These are phyloP conservation scores for Colletotrichum shisoi DNA, from an alignment of 2,329 filamentous ascomycete species.

Conservation along the genomic window DNA sequence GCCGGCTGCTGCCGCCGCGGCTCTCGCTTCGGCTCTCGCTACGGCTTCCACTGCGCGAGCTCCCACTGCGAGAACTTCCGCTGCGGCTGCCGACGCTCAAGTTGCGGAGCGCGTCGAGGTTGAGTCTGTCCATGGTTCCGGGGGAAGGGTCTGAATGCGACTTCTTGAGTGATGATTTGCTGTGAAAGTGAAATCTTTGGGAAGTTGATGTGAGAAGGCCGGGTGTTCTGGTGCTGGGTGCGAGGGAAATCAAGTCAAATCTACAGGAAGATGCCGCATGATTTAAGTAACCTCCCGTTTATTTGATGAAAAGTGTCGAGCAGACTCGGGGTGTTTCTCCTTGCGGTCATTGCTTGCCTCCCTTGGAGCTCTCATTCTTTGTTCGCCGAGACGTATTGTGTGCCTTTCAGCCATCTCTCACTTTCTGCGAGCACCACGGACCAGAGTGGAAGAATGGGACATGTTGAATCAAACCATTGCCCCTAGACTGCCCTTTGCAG, in stretches of 20 bases:
- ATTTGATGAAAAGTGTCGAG: not conserved
- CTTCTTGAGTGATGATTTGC: too few relatives aligned
- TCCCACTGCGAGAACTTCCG: not conserved
- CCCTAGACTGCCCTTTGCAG: not conserved
- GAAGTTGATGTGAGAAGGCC: not conserved
- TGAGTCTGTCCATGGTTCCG: not conserved
- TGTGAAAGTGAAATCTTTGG: too few relatives aligned
- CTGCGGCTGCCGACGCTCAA: not conserved
- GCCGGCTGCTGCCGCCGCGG: not conserved
- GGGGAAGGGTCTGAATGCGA: too few relatives aligned
- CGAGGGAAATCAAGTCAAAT: not conserved
- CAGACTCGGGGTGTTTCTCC: not conserved
- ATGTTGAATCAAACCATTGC: not conserved
- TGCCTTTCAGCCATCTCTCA: not conserved
- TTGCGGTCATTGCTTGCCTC: not conserved
- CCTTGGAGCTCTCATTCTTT: not conserved
- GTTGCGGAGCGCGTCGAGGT: not conserved
- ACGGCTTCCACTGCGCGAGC: too few relatives aligned
- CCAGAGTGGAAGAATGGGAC: not conserved
- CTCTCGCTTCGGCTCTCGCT: too few relatives aligned
- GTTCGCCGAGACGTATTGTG: not conserved
- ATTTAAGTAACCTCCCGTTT: not conserved
- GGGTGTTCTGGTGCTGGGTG: not conserved
- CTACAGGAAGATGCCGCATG: not conserved
- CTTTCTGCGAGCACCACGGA: too few relatives aligned